phyloP scores from a whole-genome alignment of 169 alveolate species.

The Plasmodium vivax region DNA sequence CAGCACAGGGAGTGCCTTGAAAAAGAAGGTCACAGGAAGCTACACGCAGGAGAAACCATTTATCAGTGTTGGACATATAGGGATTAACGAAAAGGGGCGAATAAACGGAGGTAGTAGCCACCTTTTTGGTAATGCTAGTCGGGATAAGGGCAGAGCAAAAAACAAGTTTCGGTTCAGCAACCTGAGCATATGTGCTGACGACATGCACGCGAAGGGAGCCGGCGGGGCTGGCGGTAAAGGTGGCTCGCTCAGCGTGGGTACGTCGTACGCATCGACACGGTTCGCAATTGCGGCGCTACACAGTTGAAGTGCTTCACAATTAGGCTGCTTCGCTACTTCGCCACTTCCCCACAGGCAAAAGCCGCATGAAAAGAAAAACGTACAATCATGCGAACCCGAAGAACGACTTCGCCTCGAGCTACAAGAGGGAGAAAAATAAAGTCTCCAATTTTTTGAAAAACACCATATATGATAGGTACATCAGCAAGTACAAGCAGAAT shows the following conservation, averaged over 20 bases:
- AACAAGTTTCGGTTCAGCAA: slow-evolving; percentile 43
- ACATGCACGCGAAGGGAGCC: neutral
- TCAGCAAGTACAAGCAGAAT: slow-evolving; percentile 56
- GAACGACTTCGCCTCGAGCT: slow-evolving; percentile 29
- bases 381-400: slow-evolving; percentile 14
- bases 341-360: neutral
- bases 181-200: slow-evolving; percentile 16
- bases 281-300: neutral
- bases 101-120: neutral
- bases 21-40: neutral
- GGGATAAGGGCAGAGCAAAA: neutral
- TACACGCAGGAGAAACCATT: slow-evolving; percentile 13
- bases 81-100: slow-evolving; percentile 2
- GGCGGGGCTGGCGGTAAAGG: neutral
- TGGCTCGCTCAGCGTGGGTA: neutral
- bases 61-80: slow-evolving; percentile 41
- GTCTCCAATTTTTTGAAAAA: slow-evolving; percentile 35
- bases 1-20: neutral
- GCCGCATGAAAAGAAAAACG: slow-evolving; percentile 29
- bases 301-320: too few relatives aligned
- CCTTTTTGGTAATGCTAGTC: neutral
- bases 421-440: slow-evolving; percentile 36
- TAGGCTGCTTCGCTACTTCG: too few relatives aligned
- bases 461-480: slow-evolving; percentile 66
- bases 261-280: neutral